Evolutionary conservation across 331 rosid species (phyloP), one percentile per base, ranked within the genome.

Genomic region (Quercus phellos): DNA sequence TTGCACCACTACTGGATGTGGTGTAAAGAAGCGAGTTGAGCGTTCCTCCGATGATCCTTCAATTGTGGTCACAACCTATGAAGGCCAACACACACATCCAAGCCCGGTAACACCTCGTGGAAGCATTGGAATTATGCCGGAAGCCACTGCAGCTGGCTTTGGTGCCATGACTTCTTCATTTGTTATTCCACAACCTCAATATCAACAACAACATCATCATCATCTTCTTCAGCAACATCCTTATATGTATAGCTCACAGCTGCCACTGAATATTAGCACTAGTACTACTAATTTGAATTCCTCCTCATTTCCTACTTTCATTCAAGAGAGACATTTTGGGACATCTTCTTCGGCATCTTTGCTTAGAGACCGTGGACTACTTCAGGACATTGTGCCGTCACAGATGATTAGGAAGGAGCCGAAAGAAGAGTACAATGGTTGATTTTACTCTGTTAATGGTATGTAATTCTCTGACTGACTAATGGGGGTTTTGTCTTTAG

Each of bases 11-110:
- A 72, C 83, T 0, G 83, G 77, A 1, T 95, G 99, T 19, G 94
- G 92, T 1, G 97, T 95, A 56, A 95, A 95, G 90, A 95, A 95
- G 91, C 82, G 98, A 22, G 94, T 95, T 51, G 99, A 95, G 88
- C 85, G 98, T 24, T 90, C 90, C 24, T 87, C 88, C 1, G 89
- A 81, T 0, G 90, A 95, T 51, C 77, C 92, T 0, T 55, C 94
- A 5, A 80, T 77, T 7, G 94, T 93, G 18, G 88, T 95, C 21
- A 95, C 99, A 0, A 93, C 94, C 22, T 95, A 95, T 74, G 99
- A 95, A 82, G 99, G 99, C 16, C 91, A 89, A n/a, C 99, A 95
- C 91, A 90, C 66, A 0, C 99, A 95, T 71, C 89, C 84, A 4
- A 78, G 87, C 7, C 98, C 99, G 14, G 79, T 79, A 27, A 69